Evolutionary conservation across 805 yeast genomes (phyloP), one percentile per base, ranked within the genome.

Genomic region (Pichia ethanolica): DNA sequence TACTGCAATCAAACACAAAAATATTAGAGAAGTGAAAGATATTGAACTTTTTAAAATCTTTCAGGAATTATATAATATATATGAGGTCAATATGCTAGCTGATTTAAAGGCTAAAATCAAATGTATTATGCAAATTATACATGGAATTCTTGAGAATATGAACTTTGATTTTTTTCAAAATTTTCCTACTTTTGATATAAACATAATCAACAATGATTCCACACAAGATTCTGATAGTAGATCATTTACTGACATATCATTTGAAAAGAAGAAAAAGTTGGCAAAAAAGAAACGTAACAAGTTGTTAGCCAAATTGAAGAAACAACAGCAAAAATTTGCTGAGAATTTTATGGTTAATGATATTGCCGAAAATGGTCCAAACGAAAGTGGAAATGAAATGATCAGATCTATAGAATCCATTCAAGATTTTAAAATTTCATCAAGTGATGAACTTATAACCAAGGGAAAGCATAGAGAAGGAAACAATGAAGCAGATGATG

Each of bases 321-420:
- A 77, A 54, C 95, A 89, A 58, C 98, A 91, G 61, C 72, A 78
- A 37, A 76, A 73, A 68, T 93, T 91, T 67, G 78, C 85, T 32
- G 79, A 78, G 49, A 74, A 77, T 45, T 64, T 61, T 9, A 78
- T 69, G 37, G 69, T 69, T 62, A 74, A 68, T 33, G 65, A 59
- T 28, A 61, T 54, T 26, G 66, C 61, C n/a, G 53, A 46, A 2
- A 39, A 30, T 27, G 9, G 35, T 3, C 13, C 28, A 14, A 39
- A 43, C 11, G 48, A 46, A 25, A 43, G 42, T 13, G 48, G 50
- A 10, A 59, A 51, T 28, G 70, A 62, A 25, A 66, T 58, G 26
- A 68, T 59, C 10, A 63, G 58, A 4, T 57, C 54, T 6, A 39
- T 40, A 3, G 71, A 53, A 9, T 44, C 47, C 3, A 47, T 57